Conservation (phyloP, 2,329 filamentous ascomycete species). For the Stenocarpella maydis region DNA sequence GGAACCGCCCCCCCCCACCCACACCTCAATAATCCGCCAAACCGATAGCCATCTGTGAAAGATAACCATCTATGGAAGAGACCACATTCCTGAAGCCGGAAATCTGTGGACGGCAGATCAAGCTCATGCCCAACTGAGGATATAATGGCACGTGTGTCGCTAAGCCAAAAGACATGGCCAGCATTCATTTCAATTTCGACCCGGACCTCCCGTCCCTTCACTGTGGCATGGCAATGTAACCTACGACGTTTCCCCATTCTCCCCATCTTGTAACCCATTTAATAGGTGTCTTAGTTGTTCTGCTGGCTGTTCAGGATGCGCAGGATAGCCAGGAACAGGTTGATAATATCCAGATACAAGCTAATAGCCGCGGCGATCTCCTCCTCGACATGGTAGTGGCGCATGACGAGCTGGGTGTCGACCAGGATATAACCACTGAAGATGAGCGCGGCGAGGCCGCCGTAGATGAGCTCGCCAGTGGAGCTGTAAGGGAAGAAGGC, state of each 20-base stretch:
- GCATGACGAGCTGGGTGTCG: conserved; percentile 94
- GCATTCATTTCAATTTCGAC: neutral
- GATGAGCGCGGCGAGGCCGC: conserved; percentile 80
- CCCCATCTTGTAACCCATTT: neutral
- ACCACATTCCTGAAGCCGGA: neutral
- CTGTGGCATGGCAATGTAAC: neutral
- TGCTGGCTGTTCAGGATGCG: conserved; percentile 95
- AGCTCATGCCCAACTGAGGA: neutral
- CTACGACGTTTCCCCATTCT: conserved; percentile 8
- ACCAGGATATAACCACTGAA: conserved; percentile 96
- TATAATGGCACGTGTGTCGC: neutral
- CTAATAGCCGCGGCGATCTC: conserved; percentile 96
- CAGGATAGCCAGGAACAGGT: conserved; percentile 94
- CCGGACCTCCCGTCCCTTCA: neutral
- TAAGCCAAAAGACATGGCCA: neutral
- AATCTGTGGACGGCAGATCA: neutral
- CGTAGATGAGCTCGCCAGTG: conserved; percentile 86
- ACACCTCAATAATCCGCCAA: no score
- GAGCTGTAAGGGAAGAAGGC: conserved; percentile 87
- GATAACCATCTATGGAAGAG: neutral
- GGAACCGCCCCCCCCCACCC: no score
- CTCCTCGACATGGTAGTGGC: conserved; percentile 97
- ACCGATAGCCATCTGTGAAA: neutral
- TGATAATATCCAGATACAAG: conserved; percentile 95
- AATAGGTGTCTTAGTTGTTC: conserved; percentile 75